Conservation (phyloP, 108 stramenopile genomes). For the Conticribra weissflogii region DNA sequence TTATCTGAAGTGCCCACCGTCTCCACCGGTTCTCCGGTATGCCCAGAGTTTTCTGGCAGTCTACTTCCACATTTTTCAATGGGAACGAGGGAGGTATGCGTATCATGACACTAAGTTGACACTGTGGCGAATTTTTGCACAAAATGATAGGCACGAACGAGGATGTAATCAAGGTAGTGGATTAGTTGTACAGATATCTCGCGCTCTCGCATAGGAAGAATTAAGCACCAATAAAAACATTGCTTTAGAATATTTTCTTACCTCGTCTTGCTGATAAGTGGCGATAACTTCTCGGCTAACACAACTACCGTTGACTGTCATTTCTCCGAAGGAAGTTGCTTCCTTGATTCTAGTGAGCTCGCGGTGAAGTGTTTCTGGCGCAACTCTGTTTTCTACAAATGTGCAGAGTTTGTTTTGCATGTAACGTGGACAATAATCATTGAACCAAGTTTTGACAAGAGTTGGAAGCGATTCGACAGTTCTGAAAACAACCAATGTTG, state of each 20-base stretch:
- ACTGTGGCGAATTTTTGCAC: constrained; percentile 39
- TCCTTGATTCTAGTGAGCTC: constrained; percentile 71
- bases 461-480: constrained; percentile 79
- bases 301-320: constrained; percentile 74
- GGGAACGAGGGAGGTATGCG: constrained; percentile 78
- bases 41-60: constrained; percentile 79
- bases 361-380: constrained; percentile 68
- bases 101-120: constrained; percentile 77
- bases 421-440: constrained; percentile 72
- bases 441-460: constrained; percentile 81
- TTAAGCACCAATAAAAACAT: not conserved
- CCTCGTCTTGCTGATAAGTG: constrained; percentile 86
- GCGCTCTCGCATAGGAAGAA: too few relatives aligned
- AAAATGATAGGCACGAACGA: too few relatives aligned
- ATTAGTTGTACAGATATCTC: too few relatives aligned
- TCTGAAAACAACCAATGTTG: constrained; percentile 66
- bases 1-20: constrained; percentile 84
- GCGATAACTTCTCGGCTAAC: constrained; percentile 80
- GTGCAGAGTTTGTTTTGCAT: constrained; percentile 49
- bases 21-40: constrained; percentile 76
- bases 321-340: constrained; percentile 69
- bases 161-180: too few relatives aligned
- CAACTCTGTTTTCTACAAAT: constrained; percentile 75
- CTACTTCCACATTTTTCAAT: constrained; percentile 81
- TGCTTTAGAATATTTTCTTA: constrained; percentile 23